phyloP scores from a whole-genome alignment of 495 filamentous ascomycete species.

The Opeltia flavorubescens region DNA sequence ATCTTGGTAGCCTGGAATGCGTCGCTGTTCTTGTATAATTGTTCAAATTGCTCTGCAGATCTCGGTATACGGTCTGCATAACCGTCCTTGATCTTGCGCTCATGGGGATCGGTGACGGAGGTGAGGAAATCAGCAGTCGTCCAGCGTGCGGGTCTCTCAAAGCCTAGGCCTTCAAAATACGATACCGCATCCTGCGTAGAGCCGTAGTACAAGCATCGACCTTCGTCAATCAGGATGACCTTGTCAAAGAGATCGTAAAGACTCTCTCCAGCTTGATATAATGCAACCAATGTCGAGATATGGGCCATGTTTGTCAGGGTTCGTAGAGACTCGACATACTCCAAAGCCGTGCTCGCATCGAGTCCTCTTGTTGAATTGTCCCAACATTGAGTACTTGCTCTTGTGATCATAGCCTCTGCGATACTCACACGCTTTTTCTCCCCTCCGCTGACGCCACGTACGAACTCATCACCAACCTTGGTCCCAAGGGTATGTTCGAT shows the following conservation, averaged over 20 bases:
- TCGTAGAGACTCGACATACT: slow-evolving; percentile 49
- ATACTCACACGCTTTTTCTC: slow-evolving; percentile 64
- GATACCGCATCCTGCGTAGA: slow-evolving; percentile 37
- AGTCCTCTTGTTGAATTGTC: slow-evolving; percentile 57
- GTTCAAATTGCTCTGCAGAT: slow-evolving; percentile 42
- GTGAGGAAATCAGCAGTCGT: slow-evolving; percentile 60
- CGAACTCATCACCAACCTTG: slow-evolving; percentile 50
- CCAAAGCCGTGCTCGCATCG: slow-evolving; percentile 51
- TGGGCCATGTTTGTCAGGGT: slow-evolving; percentile 47
- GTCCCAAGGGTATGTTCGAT: slow-evolving; percentile 56
- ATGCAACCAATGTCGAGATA: slow-evolving; percentile 45
- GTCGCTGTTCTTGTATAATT: slow-evolving; percentile 36
- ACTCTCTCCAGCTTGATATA: slow-evolving; percentile 61
- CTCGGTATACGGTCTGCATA: slow-evolving; percentile 48
- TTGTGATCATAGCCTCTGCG: slow-evolving; percentile 53
- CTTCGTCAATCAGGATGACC: slow-evolving; percentile 53
- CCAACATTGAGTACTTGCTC: slow-evolving; percentile 51
- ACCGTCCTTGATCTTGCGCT: slow-evolving; percentile 41
- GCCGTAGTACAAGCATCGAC: slow-evolving; percentile 51
- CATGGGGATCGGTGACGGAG: slow-evolving; percentile 48
- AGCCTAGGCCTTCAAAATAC: slow-evolving; percentile 53
- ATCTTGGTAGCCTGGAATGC: slow-evolving; percentile 19
- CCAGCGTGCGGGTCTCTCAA: slow-evolving; percentile 43
- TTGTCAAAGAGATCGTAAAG: slow-evolving; percentile 61
- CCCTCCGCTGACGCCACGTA: slow-evolving; percentile 57